phyloP scores from a whole-genome alignment of 2,329 filamentous ascomycete genomes.

The Septoria petroselini region DNA sequence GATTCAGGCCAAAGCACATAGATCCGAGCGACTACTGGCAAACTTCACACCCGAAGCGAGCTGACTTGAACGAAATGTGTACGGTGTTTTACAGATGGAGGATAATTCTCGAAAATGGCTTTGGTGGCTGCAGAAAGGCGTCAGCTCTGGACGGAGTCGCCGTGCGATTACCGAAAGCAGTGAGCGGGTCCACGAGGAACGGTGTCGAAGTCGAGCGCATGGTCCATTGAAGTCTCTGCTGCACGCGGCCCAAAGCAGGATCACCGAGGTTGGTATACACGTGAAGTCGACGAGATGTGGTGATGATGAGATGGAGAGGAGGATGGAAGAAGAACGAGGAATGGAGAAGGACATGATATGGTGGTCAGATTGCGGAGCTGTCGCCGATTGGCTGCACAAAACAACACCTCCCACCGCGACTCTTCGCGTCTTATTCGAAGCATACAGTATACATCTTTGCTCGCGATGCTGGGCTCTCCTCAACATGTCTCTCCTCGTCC shows the following conservation, averaged over 20 bases:
- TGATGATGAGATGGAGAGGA: not conserved
- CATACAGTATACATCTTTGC: no score
- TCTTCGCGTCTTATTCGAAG: no score
- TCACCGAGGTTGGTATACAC: no score
- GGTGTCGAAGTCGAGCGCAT: not conserved
- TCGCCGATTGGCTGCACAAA: not conserved
- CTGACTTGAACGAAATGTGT: not conserved
- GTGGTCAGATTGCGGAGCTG: no score
- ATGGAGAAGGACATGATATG: no score
- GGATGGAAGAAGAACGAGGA: not conserved
- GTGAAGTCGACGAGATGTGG: no score
- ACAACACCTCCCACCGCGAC: no score
- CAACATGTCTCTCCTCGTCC: not conserved
- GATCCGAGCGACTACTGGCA: no score
- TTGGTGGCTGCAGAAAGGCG: not conserved
- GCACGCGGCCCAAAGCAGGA: not conserved
- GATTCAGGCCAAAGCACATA: no score
- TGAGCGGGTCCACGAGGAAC: not conserved
- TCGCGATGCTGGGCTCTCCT: no score
- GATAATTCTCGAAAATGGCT: not conserved
- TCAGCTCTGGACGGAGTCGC: not conserved
- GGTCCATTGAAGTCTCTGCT: not conserved
- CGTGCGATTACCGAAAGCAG: not conserved
- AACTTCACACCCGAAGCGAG: not conserved
- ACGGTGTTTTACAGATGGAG: not conserved